These are phyloP conservation scores for Phlebopus sp. DNA, from an alignment of 1,284 basidiomycete species.

Conservation along the genomic window DNA sequence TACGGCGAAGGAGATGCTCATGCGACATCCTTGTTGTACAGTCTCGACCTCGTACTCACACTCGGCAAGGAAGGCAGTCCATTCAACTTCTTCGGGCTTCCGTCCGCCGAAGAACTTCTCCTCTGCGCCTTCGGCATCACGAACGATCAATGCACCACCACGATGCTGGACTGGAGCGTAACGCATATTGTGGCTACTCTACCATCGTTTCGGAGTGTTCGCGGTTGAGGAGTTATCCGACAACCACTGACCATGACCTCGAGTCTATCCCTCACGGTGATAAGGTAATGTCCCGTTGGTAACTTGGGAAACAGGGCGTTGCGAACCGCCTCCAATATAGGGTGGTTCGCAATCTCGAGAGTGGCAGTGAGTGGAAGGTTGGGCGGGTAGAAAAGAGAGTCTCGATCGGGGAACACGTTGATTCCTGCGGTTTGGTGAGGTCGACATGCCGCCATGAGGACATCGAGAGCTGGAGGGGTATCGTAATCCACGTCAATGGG, in stretches of 20 bases:
- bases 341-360: constrained; percentile 75
- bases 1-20: constrained; percentile 69
- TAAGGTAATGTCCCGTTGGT: constrained; percentile 65
- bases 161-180: constrained; percentile 67
- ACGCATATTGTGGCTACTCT: constrained; percentile 70
- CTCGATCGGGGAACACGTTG: constrained; percentile 54
- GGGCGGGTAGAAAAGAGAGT: constrained; percentile 70
- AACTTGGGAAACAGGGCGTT: constrained; percentile 66
- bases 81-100: constrained; percentile 65
- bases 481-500: constrained; percentile 74
- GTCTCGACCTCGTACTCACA: constrained; percentile 72
- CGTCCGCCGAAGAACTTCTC: constrained; percentile 65
- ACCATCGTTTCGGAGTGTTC: constrained; percentile 54
- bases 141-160: constrained; percentile 63
- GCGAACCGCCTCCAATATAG: constrained; percentile 72
- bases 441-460: constrained; percentile 71
- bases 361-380: constrained; percentile 70
- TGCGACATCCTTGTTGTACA: constrained; percentile 64
- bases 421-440: constrained; percentile 57
- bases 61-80: constrained; percentile 70
- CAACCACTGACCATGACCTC: constrained; percentile 65
- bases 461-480: constrained; percentile 75
- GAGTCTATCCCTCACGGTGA: constrained; percentile 62
- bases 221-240: constrained; percentile 53
- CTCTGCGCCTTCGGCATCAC: constrained; percentile 52